Base-by-base conservation (phyloP, 345 rosid genomes). In the Salix udensis region DNA sequence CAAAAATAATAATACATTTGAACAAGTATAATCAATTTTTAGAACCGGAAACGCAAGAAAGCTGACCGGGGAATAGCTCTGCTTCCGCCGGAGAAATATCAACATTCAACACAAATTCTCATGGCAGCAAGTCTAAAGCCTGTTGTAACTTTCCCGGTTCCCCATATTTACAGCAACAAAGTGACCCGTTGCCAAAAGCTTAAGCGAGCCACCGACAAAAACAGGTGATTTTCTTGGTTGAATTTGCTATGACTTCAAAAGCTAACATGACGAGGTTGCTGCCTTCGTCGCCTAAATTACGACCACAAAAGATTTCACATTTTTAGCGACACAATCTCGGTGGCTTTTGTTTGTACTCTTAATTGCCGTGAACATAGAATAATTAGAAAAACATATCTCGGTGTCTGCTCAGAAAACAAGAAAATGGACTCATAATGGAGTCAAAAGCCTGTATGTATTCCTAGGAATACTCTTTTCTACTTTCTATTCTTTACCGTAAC, bases 401-500 rank as follows among this genome's bases (percentile, higher is more conserved):
- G 44, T 40, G 44, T 50, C 64, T 15, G 14, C 62, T 26, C 7
- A 30, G 53, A 76, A 37, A 23, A 6, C 6, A 36, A 58, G 28
- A 60, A 34, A 72, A 84, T 81, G 86, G 71, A 75, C 18, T 24
- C 80, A 0, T 67, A 37, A 10, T 79, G 88, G 86, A 76, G 81
- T 73, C 46, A 80, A 60, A 31, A 78, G 60, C 60, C 74, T 82
- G 2, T 82, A 76, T 72, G 88, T 84, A 42, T 65, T 73, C 23
- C 28, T 78, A 55, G 86, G 90, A 39, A 73, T 67, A 0, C 58
- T 82, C 72, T 37, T 36, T 83, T 23, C 21, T 87, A 39, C 71
- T 79, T 28, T 34, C 77, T 58, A 46, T 80, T 69, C 46, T 85
- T 76, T 85, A 83, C 84, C 72, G 82, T 60, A 78, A 46, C 70